Evolutionary conservation across 345 rosid genomes (phyloP), one percentile per base, ranked within the genome.

Genomic region (Citrus cavaleriei): DNA sequence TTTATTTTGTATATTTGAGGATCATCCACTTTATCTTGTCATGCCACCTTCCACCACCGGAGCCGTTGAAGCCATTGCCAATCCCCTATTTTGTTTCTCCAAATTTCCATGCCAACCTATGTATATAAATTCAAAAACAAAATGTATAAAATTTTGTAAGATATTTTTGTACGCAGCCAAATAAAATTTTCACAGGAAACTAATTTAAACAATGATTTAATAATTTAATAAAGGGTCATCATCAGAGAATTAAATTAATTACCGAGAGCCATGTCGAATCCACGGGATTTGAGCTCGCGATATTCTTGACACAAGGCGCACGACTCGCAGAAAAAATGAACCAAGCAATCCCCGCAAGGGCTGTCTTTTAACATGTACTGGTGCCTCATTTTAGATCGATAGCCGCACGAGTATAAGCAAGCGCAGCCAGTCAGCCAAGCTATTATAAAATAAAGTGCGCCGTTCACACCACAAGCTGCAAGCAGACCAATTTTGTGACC

Each of bases 221-320:
- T 14, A 51, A 14, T 51, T 51, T 51, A 51, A 16, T 51, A 13
- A 16, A 51, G 6, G 35, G 6, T 1, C 21, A 16, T 51, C 55
- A 16, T 13, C 21, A 51, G 21, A 51, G 57, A 51, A 51, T 1
- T 51, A 14, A 51, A 16, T 42, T 16, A 51, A 51, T 18, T 80
- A 85, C 91, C 87, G 2, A 83, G 32, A 64, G 85, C 42, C 22
- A 81, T 22, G 58, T 89, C 80, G 8, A 58, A 81, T 5, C 90
- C 88, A 5, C 74, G 84, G 71, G 76, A 69, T 51, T 72, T 68
- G 59, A 89, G 89, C 79, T 80, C 90, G 5, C 87, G 83, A 35
- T 81, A 83, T 72, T 85, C 87, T 57, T 87, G 89, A 60, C 85
- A 78, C 18, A 87, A 74, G 40, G 90, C 76, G 49, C 90, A 83